Base-by-base conservation (phyloP, 768 basidiomycete species). In the Kwoniella newhampshirensis region DNA sequence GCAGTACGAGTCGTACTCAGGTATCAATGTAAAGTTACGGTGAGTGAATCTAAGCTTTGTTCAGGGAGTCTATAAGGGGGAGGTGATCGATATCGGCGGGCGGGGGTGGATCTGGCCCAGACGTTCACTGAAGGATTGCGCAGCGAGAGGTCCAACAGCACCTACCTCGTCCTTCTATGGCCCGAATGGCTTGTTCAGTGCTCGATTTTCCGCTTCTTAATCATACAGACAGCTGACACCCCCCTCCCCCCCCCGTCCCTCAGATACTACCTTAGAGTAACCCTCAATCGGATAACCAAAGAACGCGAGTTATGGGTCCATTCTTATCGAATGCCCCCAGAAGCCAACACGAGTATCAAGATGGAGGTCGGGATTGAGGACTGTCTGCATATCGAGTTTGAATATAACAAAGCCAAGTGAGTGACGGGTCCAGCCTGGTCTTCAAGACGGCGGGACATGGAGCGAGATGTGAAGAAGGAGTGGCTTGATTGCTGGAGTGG, bases 321-420 rank as follows among this genome's bases (percentile, higher is more conserved):
- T 76, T 94, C 89, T 3, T 99, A 88, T 81, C 87, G 93, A 35
- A 97, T 97, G 90, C 96, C 94, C 9, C 92, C 94, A 54, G 96
- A 98, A 77, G 89, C 85, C 71, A 97, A 96, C 77, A 97, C 94
- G 75, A 87, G 90, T 39, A 98, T 98, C 79, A 97, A 94, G 82
- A 98, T 99, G 96, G 96, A 97, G 79, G 96, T 98, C 35, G 96
- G 96, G 7, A 99, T 99, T 58, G 96, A 98, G 75, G 96, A 98
- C 72, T 98, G 96, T 76, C 77, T 98, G 68, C 94, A 98, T 75
- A 99, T 98, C 68, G 96, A 97, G 75, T 98, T 97, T 64, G 96
- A 98, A 79, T 98, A 99, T 79, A 97, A 99, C 82, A 97, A 98
- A 76, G 94, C 93, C 54, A 98, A 99, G 94, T 90, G 57, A 63